A percentile compares a stretch with the other conserved stretches of the same genome.
phyloP scores from a whole-genome alignment of 176 grass and related monocot genomes.

The Aechmea fasciata region DNA sequence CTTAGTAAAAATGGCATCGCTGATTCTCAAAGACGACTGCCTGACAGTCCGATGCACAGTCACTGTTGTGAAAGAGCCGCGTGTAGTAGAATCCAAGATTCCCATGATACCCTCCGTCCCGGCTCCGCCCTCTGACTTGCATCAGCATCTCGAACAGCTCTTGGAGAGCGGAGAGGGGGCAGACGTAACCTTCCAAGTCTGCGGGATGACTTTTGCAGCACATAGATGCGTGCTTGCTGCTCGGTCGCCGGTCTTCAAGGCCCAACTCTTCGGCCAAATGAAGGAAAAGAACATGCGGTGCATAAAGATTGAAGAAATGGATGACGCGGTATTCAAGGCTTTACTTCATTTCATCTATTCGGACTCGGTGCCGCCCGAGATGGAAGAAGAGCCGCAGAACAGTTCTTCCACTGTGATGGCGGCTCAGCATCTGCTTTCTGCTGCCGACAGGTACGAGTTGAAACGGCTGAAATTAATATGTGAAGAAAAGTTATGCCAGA shows the following conservation, averaged over 20 bases:
- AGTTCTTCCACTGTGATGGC: background rate
- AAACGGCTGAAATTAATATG: no score
- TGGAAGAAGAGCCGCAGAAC: background rate
- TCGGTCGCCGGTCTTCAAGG: slow-evolving; percentile 35
- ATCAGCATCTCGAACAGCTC: slow-evolving; percentile 20
- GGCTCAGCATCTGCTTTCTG: no score
- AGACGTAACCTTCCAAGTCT: slow-evolving; percentile 22
- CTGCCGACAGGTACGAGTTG: no score
- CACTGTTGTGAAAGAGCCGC: background rate
- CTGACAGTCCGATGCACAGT: background rate
- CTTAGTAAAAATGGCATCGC: background rate
- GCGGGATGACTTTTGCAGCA: slow-evolving; percentile 11
- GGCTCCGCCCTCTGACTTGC: background rate
- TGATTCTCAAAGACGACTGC: background rate
- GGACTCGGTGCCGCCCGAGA: slow-evolving; percentile 23
- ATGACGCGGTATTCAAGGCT: slow-evolving; percentile 29
- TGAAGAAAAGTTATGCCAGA: no score
- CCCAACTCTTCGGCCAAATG: slow-evolving; percentile 26
- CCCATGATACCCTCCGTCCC: background rate
- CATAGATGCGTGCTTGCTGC: slow-evolving; percentile 25
- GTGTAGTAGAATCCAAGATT: background rate
- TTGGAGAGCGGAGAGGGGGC: slow-evolving; percentile 10
- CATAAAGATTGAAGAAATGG: slow-evolving; percentile 37
- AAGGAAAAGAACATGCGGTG: slow-evolving; percentile 11
- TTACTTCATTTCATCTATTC: slow-evolving; percentile 41